These are phyloP conservation scores for Podila epigama DNA, from an alignment of 192 early-diverging fungal species.

Conservation along the genomic window DNA sequence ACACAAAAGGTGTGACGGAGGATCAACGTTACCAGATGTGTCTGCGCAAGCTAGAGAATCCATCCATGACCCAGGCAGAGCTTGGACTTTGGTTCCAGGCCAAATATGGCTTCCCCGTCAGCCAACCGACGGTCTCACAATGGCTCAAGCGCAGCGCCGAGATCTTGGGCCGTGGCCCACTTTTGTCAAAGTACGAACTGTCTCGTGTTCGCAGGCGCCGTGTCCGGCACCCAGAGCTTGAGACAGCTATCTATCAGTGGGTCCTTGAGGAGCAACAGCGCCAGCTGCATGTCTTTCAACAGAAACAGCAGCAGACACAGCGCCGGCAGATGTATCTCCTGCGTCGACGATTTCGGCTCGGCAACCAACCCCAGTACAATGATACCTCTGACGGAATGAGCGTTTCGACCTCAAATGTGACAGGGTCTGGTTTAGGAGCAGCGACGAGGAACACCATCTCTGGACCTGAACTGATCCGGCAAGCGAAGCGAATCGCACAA, in stretches of 20 bases:
- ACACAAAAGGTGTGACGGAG: constrained; percentile 33
- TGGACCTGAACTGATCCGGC: constrained; percentile 15
- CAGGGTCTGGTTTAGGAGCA: not conserved
- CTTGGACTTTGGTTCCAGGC: constrained; percentile 29
- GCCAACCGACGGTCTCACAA: constrained; percentile 40
- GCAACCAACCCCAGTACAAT: not conserved
- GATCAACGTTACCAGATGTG: constrained; percentile 41
- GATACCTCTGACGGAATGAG: too few species aligned
- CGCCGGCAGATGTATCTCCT: not conserved
- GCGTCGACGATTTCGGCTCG: not conserved
- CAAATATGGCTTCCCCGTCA: constrained; percentile 15
- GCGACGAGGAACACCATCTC: constrained; percentile 2
- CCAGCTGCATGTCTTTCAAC: constrained; percentile 3
- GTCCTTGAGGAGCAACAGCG: constrained; percentile 5
- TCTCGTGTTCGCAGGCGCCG: constrained; percentile 27
- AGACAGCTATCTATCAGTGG: constrained; percentile 30
- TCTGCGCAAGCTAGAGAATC: constrained; percentile 41
- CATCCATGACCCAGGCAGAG: constrained; percentile 33
- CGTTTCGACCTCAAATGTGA: not conserved
- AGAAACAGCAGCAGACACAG: constrained; percentile 1
- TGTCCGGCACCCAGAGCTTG: constrained; percentile 41
- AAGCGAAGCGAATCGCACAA: constrained; percentile 28
- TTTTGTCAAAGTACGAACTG: constrained; percentile 10
- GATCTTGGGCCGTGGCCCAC: constrained; percentile 15
- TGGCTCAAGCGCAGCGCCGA: constrained; percentile 27